Percentiles rank a stretch among this genome's conserved stretches.
Conservation (phyloP, 306 rosid species). For the Pyrus communis region DNA sequence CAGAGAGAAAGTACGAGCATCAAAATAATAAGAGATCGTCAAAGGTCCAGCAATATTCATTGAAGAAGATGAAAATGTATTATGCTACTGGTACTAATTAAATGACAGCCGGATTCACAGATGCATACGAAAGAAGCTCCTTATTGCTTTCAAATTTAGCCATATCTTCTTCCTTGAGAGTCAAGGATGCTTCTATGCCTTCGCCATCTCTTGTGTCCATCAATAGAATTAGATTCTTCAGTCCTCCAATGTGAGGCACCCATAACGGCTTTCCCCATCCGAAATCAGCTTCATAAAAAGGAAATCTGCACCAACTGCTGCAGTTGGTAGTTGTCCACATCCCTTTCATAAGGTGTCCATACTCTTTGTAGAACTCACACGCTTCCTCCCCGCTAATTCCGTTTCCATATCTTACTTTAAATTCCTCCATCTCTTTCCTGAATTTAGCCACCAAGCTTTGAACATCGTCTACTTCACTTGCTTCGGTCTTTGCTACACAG, state of each 20-base stretch:
- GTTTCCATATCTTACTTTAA: background rate
- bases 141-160: constrained; percentile 1
- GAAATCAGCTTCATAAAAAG: constrained; percentile 11
- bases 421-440: background rate
- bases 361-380: background rate
- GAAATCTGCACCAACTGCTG: constrained; percentile 20
- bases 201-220: constrained; percentile 14
- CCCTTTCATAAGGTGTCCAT: background rate
- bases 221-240: constrained; percentile 10
- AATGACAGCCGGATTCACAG: background rate
- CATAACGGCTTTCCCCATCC: constrained; percentile 33
- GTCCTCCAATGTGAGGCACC: constrained; percentile 5
- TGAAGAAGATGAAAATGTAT: no score
- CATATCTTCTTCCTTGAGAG: constrained; percentile 1
- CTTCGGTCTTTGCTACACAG: background rate
- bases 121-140: constrained; percentile 10
- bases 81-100: no score
- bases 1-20: no score
- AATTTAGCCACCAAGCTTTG: background rate
- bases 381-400: no score
- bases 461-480: background rate
- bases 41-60: no score
- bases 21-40: no score
- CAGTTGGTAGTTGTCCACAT: background rate
- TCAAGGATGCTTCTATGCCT: constrained; percentile 12